Evolutionary conservation across 441 rosid species (phyloP).

Genomic region (Corymbia citriodora): DNA sequence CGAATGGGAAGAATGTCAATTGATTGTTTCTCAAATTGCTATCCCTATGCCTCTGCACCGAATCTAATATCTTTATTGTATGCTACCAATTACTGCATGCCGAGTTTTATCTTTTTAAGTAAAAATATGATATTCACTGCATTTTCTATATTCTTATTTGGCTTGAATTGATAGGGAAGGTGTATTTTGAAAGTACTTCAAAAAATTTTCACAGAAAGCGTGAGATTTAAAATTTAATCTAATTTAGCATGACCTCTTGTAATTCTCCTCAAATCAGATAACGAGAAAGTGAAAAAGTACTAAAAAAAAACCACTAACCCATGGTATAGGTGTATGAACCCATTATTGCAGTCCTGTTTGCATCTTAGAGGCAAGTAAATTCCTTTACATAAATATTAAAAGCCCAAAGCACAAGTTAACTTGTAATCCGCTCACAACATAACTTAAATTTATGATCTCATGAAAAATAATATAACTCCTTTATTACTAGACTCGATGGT

Average conservation of each 20-base stretch:
- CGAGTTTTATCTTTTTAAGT: no score
- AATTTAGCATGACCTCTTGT: no score
- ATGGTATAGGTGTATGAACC: neutral
- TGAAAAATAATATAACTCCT: neutral
- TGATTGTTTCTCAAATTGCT: neutral
- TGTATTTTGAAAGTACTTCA: no score
- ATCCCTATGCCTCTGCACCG: neutral
- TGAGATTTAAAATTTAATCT: no score
- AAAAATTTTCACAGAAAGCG: no score
- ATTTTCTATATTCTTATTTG: no score
- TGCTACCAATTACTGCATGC: rapidly evolving
- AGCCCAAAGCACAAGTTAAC: no score
- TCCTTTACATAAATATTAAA: neutral
- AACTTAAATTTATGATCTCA: neutral
- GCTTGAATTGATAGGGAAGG: rapidly evolving
- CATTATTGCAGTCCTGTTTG: neutral
- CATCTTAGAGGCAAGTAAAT: neutral
- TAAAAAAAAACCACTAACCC: neutral
- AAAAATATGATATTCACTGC: no score
- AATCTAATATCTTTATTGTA: neutral
- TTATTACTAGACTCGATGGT: neutral
- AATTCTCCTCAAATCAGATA: no score
- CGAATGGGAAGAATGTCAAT: neutral
- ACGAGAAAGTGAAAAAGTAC: neutral
- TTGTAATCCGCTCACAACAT: neutral